phyloP scores from a whole-genome alignment of 768 basidiomycete genomes.

The Termitomyces sp. region DNA sequence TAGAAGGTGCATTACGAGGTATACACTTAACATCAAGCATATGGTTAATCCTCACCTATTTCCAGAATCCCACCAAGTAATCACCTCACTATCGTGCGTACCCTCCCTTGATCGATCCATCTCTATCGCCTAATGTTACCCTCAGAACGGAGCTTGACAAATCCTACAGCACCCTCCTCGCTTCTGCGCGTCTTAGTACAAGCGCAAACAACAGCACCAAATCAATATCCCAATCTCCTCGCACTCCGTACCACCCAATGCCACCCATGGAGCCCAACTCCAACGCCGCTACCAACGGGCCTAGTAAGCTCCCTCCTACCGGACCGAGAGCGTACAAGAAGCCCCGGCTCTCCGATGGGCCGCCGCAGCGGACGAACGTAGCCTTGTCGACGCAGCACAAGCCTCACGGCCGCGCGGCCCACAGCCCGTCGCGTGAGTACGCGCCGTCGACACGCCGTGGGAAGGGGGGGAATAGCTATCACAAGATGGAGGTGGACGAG shows the following conservation, averaged over 20 bases:
- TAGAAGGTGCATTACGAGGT: conserved; percentile 81
- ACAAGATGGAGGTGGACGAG: conserved; percentile 52
- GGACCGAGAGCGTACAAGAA: conserved; percentile 82
- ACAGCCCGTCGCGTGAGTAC: conserved; percentile 19
- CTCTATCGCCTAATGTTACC: conserved; percentile 11
- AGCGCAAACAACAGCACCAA: conserved; percentile 30
- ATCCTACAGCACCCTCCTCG: conserved; percentile 61
- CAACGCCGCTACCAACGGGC: conserved; percentile 22
- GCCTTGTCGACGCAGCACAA: conserved; percentile 17
- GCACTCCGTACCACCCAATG: conserved; percentile 37
- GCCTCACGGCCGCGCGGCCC: conserved; percentile 10
- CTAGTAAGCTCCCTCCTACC: conserved; percentile 61
- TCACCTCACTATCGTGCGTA: conserved; percentile 69
- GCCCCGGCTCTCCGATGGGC: conserved; percentile 62
- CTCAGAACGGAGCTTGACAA: conserved; percentile 73
- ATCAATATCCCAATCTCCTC: conserved; percentile 44
- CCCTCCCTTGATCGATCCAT: conserved; percentile 9
- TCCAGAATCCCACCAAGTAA: conserved; percentile 75
- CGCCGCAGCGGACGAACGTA: not conserved
- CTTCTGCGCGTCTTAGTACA: conserved; percentile 37
- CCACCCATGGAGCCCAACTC: conserved; percentile 15
- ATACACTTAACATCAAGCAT: not conserved
- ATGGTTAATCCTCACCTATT: not conserved
- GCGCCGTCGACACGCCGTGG: conserved; percentile 12
- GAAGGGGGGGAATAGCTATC: conserved; percentile 23